A percentile compares a stretch with the other conserved stretches of the same genome.
These are phyloP conservation scores for Diutina sp. DNA, from an alignment of 1,139 yeast genomes.

Conservation along the genomic window DNA sequence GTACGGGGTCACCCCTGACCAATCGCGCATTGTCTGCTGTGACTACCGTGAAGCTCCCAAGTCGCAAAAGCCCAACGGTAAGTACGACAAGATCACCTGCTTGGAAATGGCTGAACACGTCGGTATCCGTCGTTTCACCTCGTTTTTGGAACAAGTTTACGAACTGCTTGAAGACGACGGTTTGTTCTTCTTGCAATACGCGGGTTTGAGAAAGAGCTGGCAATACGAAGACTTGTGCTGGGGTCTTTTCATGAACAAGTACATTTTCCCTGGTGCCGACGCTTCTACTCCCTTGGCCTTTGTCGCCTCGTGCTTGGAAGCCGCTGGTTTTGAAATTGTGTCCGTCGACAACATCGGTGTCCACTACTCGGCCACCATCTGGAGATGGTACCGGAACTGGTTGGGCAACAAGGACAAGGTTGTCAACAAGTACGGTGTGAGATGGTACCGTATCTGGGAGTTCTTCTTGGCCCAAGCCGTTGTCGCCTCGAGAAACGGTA, in stretches of 20 bases:
- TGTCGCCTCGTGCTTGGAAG: conserved; percentile 66
- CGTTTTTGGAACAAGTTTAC: conserved; percentile 69
- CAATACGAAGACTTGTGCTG: conserved; percentile 88
- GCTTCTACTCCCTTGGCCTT: conserved; percentile 90
- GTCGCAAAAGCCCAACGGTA: conserved; percentile 41
- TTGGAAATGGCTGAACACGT: conserved; percentile 96
- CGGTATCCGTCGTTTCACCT: conserved; percentile 73
- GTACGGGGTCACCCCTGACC: conserved; percentile 57
- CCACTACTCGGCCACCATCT: conserved; percentile 80
- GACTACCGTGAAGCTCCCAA: conserved; percentile 85
- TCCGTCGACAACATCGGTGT: conserved; percentile 84
- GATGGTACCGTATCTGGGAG: conserved; percentile 94
- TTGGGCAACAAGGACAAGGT: conserved; percentile 68
- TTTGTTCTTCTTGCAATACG: conserved; percentile 73
- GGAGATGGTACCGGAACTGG: conserved; percentile 98
- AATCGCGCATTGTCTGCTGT: conserved; percentile 66
- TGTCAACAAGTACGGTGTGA: conserved; percentile 69
- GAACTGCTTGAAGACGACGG: conserved; percentile 91
- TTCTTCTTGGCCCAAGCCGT: conserved; percentile 74
- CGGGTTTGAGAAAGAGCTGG: conserved; percentile 88
- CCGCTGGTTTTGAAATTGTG: conserved; percentile 77
- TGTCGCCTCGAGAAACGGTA: conserved; percentile 84
- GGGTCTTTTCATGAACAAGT: conserved; percentile 95
- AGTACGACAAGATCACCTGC: conserved; percentile 80
- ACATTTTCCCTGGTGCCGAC: conserved; percentile 95